Evolutionary conservation across 495 filamentous ascomycete species (phyloP).

Genomic region (Xylaria venustula): DNA sequence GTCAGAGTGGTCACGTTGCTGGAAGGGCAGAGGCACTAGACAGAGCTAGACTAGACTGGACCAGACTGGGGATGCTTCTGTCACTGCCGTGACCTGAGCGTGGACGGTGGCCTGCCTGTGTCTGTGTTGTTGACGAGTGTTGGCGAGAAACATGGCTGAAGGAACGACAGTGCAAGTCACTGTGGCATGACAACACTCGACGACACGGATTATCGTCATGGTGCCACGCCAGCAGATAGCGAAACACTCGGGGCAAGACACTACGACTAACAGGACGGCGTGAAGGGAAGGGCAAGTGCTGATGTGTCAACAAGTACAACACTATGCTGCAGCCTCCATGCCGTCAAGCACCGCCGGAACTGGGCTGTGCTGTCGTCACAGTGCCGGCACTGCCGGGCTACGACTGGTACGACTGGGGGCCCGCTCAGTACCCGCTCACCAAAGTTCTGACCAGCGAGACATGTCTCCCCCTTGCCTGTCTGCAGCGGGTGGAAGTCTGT

Average conservation of each 20-base stretch:
- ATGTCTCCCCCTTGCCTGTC: no score
- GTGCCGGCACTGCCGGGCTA: conserved; percentile 8
- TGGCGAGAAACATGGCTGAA: not conserved
- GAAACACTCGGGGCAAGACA: not conserved
- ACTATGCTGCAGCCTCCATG: conserved; percentile 13
- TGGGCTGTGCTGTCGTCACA: conserved; percentile 18
- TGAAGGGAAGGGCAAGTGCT: not conserved
- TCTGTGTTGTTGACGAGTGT: no score
- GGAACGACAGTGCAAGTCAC: conserved; percentile 3
- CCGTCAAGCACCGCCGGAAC: conserved; percentile 12
- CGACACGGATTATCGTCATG: not conserved
- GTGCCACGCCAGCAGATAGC: conserved; percentile 9
- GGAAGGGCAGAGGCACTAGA: not conserved
- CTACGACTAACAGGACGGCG: conserved; percentile 5
- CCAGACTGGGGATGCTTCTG: not conserved
- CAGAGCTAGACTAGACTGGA: not conserved
- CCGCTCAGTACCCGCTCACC: no score
- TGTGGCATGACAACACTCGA: conserved; percentile 11
- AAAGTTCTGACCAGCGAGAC: no score
- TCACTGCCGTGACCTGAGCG: not conserved
- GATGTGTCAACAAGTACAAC: conserved; percentile 14
- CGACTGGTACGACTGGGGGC: no score
- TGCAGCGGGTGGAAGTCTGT: conserved; percentile 11
- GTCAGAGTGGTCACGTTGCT: not conserved
- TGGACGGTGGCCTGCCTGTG: not conserved